Evolutionary conservation across 2,329 filamentous ascomycete species (phyloP).

Genomic region (Xenosphaeropsis pyriputrescens): DNA sequence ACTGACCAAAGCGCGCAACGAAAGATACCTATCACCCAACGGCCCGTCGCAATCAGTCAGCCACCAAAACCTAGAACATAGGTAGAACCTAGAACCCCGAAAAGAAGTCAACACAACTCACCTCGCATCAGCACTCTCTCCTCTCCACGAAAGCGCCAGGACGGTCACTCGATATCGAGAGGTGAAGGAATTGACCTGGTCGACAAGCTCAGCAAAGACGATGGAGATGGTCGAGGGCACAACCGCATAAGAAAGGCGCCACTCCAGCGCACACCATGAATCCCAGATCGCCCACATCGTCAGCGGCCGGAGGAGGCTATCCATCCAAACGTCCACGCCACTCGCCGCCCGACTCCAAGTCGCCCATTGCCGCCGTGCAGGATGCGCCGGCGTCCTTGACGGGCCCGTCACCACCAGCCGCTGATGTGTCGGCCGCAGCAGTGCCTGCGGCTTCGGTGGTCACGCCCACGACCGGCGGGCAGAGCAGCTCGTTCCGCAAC

Average conservation of each 20-base stretch:
- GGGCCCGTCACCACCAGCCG: constrained; percentile 1
- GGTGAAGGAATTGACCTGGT: too few species aligned
- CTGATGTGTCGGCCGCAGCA: constrained; percentile 2
- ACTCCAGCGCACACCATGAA: constrained; percentile 21
- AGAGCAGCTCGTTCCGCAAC: constrained; percentile 61
- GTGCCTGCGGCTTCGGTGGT: not conserved
- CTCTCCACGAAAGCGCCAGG: too few species aligned
- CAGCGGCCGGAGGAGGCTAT: constrained; percentile 18
- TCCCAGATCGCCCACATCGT: constrained; percentile 31
- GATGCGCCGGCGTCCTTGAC: not conserved
- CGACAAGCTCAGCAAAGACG: not conserved
- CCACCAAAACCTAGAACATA: too few species aligned
- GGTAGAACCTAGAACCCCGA: too few species aligned
- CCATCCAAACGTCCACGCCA: constrained; percentile 43
- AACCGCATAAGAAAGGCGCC: not conserved
- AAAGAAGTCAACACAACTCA: too few species aligned
- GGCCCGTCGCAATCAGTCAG: too few species aligned
- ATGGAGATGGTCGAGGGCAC: not conserved
- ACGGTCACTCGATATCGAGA: too few species aligned
- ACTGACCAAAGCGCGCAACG: too few species aligned
- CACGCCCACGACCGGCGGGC: constrained; percentile 23
- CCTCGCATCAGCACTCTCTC: too few species aligned
- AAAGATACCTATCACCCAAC: too few species aligned
- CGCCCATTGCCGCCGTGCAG: constrained; percentile 11
- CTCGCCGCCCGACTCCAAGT: constrained; percentile 31